Evolutionary conservation across 2,329 filamentous ascomycete species (phyloP), one percentile per base, ranked within the genome.

Genomic region (Fusarium torulosum): DNA sequence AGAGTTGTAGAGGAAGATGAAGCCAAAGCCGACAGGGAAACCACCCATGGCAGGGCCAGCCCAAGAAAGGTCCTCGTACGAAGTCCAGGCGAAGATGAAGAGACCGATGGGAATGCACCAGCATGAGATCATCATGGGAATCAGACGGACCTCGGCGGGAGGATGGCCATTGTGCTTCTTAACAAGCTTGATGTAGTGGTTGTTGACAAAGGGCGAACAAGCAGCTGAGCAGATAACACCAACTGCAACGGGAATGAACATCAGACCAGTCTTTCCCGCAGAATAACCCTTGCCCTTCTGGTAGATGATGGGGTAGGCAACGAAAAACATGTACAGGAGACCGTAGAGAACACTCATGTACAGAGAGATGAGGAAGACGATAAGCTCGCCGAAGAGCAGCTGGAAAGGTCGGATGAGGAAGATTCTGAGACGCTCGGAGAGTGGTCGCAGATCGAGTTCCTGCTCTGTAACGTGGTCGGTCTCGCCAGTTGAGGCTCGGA

Each of bases 331-430:
- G 83, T 92, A 92, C 17, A 91, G 80, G 6, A 92, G 80, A 11
- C 90, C 90, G 77, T 92, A 93, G 14, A 95, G 84, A 2, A 96
- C 91, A 4, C 88, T 90, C 92, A 96, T 96, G 83, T 96, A 97
- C 3, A 96, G 69, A 1, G 90, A 88, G 72, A 97, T 90, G 73
- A 96, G 87, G 69, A 97, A 87, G 47, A 97, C 92, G 73, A 97
- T 97, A 38, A 91, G 88, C 78, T 97, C 93, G 63, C 86, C 81
- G 78, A 96, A 95, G 33, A 97, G 86, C 3, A 97, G 87, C 81
- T 96, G 92, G 81, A 97, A 92, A 2, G 93, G 94, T 6, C 93
- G 88, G 66, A 96, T 75, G 38, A 97, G 81, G 83, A 96, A 95
- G 70, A 96, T 84, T 21, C 83, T 80, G 27, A 96, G 80, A 47